These are phyloP conservation scores for Umbelopsis ramanniana DNA, from an alignment of 192 early-diverging fungal genomes.

Conservation along the genomic window DNA sequence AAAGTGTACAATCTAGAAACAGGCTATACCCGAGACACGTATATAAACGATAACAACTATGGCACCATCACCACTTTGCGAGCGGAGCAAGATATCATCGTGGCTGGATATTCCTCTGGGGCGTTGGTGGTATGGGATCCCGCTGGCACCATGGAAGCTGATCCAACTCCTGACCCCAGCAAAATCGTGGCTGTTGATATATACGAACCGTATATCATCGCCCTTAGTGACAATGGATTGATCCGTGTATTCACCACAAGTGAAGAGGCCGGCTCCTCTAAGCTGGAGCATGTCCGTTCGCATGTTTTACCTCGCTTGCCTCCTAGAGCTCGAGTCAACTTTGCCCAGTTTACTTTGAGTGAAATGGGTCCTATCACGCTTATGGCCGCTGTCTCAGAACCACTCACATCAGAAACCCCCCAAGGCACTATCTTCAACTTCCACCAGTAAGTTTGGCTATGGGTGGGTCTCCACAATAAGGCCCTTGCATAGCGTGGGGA, in stretches of 20 bases:
- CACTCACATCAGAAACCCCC: conserved; percentile 14
- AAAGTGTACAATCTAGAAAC: conserved; percentile 24
- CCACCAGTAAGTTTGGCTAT: conserved; percentile 17
- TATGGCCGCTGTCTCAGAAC: conserved; percentile 24
- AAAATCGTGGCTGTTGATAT: conserved; percentile 22
- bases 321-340: not conserved
- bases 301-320: conserved; percentile 12
- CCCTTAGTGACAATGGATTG: conserved; percentile 7
- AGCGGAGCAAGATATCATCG: conserved; percentile 22
- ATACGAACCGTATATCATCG: conserved; percentile 18
- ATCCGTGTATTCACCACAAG: not conserved
- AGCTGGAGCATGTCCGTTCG: not conserved
- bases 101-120: conserved; percentile 15
- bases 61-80: conserved; percentile 9
- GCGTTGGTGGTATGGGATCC: conserved; percentile 16
- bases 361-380: conserved; percentile 20
- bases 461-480: not conserved
- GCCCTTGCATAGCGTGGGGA: not conserved
- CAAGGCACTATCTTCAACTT: conserved; percentile 25
- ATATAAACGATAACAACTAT: not conserved
- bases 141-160: conserved; percentile 8
- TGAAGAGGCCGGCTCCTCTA: not conserved
- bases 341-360: conserved; percentile 4
- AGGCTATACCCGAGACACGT: conserved; percentile 15
- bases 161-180: not conserved